phyloP scores from a whole-genome alignment of 371 early-diverging fungal genomes.

The Blakeslea trispora region DNA sequence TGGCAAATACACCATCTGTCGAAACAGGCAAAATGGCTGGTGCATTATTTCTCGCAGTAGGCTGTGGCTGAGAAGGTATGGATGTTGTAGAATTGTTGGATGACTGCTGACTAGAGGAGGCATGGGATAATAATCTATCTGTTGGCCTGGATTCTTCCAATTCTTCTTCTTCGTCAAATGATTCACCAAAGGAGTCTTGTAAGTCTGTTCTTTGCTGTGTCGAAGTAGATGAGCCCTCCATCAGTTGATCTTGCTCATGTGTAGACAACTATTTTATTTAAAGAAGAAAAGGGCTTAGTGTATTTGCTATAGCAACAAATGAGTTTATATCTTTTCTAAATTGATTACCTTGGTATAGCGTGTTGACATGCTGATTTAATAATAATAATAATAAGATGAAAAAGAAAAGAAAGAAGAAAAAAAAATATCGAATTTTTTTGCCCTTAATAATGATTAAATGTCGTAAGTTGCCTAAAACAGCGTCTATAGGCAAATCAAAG shows the following conservation, averaged over 20 bases:
- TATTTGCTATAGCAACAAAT: too few relatives aligned
- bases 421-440: too few relatives aligned
- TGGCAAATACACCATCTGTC: conserved; percentile 64
- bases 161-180: conserved; percentile 17
- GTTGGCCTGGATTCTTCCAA: conserved; percentile 1
- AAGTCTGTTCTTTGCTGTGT: conserved; percentile 24
- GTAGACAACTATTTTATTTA: not conserved
- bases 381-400: too few relatives aligned
- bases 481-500: too few relatives aligned
- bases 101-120: not conserved
- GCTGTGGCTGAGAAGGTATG: not conserved
- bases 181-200: conserved; percentile 28
- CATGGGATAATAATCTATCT: conserved; percentile 4
- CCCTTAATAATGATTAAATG: too few relatives aligned
- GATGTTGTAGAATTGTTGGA: not conserved
- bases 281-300: too few relatives aligned
- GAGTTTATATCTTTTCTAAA: too few relatives aligned
- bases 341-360: not conserved
- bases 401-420: too few relatives aligned
- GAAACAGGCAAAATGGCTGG: conserved; percentile 32
- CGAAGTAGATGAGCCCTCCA: conserved; percentile 1
- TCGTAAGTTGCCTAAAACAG: too few relatives aligned
- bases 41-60: conserved; percentile 7
- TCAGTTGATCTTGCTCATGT: not conserved
- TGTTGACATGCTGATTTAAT: not conserved